Evolutionary conservation across 257 asterid genomes (phyloP).

Genomic region (Penstemon barbatus): DNA sequence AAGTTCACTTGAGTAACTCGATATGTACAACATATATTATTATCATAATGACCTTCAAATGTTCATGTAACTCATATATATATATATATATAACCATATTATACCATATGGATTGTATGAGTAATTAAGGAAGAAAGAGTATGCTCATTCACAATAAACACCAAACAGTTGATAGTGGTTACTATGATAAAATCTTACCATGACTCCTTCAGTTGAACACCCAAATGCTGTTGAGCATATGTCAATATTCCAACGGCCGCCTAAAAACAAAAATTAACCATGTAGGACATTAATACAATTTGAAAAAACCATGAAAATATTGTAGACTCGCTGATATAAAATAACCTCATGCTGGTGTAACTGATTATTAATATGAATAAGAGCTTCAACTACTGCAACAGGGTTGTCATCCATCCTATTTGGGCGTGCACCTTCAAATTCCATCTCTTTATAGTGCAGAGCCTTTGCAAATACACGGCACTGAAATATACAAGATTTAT

Average conservation of each 20-base stretch:
- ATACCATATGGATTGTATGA: background rate
- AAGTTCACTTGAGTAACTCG: conserved; percentile 28
- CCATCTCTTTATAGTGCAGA: conserved; percentile 97
- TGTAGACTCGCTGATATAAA: conserved; percentile 20
- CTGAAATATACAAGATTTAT: conserved; percentile 46
- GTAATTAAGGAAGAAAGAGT: conserved; percentile 9
- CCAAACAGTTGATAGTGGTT: conserved; percentile 10
- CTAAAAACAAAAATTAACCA: conserved; percentile 42
- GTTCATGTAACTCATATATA: conserved; percentile 3
- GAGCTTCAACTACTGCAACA: conserved; percentile 94
- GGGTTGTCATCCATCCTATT: conserved; percentile 92
- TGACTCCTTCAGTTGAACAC: conserved; percentile 94
- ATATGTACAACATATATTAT: conserved; percentile 4
- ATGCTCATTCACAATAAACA: conserved; percentile 19
- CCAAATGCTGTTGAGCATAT: conserved; percentile 88
- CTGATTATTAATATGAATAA: conserved; percentile 95
- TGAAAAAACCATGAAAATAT: conserved; percentile 18
- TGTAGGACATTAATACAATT: conserved; percentile 22
- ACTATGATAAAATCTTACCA: conserved; percentile 54
- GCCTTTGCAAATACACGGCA: conserved; percentile 99
- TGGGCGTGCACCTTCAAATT: conserved; percentile 87
- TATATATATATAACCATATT: background rate
- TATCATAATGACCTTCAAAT: conserved; percentile 1
- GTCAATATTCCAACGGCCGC: conserved; percentile 99
- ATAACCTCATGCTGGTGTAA: conserved; percentile 93